These are phyloP conservation scores for Aureobasidium sp. DNA, from an alignment of 2,329 filamentous ascomycete species.

Conservation along the genomic window DNA sequence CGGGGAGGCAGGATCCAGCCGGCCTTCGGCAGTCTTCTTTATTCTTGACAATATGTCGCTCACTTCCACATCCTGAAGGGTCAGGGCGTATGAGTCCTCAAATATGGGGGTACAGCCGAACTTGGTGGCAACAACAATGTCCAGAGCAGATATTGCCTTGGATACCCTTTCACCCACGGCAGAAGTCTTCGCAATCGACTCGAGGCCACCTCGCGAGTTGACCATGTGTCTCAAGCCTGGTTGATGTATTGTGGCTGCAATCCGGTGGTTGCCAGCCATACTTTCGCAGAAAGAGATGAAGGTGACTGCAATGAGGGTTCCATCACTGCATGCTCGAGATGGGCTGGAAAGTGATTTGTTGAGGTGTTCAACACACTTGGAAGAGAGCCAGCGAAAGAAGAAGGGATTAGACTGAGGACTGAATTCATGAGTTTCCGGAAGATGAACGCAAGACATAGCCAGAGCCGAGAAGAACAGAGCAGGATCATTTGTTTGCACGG, in stretches of 20 bases:
- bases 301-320: background rate
- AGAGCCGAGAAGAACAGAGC: constrained; percentile 7
- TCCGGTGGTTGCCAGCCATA: background rate
- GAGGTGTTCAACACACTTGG: constrained; percentile 4
- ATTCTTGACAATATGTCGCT: constrained; percentile 7
- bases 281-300: constrained; percentile 9
- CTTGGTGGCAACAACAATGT: constrained; percentile 8
- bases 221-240: constrained; percentile 5
- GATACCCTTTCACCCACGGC: background rate
- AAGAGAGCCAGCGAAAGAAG: constrained; percentile 13
- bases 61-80: constrained; percentile 7
- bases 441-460: constrained; percentile 3
- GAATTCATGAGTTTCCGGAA: constrained; percentile 6
- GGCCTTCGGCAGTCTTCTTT: background rate
- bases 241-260: constrained; percentile 1
- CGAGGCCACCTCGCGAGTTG: constrained; percentile 1
- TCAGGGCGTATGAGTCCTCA: background rate
- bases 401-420: constrained; percentile 4
- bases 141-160: background rate
- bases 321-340: constrained; percentile 7
- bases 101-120: constrained; percentile 8
- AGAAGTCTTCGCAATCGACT: background rate
- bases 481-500: constrained; percentile 10
- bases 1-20: background rate
- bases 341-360: constrained; percentile 1